Evolutionary conservation across 495 filamentous ascomycete species (phyloP).

Genomic region (Ascodesmis nigricans): DNA sequence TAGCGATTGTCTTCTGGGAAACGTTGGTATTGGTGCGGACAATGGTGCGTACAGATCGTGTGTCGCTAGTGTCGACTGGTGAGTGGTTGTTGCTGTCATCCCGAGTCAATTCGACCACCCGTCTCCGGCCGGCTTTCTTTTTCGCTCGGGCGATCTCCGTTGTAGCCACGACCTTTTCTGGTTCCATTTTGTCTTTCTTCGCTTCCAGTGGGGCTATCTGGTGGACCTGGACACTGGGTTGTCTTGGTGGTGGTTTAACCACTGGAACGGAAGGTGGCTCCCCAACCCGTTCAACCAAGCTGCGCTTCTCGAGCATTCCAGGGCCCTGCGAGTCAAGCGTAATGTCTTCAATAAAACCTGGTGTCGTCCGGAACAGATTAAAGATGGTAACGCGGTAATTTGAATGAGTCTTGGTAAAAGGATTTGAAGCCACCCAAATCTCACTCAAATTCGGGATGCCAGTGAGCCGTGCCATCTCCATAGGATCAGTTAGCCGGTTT

Average conservation of each 20-base stretch:
- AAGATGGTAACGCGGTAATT: slow-evolving; percentile 77
- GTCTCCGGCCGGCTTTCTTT: slow-evolving; percentile 36
- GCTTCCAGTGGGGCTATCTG: slow-evolving; percentile 37
- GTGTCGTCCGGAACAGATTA: slow-evolving; percentile 84
- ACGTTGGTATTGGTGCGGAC: not conserved
- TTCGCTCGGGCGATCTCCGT: slow-evolving; percentile 29
- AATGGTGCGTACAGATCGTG: slow-evolving; percentile 1
- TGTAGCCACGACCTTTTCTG: slow-evolving; percentile 26
- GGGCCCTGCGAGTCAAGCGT: slow-evolving; percentile 68
- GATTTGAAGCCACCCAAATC: slow-evolving; percentile 75
- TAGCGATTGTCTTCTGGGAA: not conserved
- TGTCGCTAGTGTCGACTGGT: slow-evolving; percentile 1
- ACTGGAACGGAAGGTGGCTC: slow-evolving; percentile 54
- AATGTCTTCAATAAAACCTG: slow-evolving; percentile 77
- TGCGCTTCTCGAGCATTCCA: slow-evolving; percentile 58
- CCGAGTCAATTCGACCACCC: slow-evolving; percentile 36
- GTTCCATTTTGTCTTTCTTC: slow-evolving; percentile 27
- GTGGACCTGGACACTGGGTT: slow-evolving; percentile 35
- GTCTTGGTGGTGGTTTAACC: slow-evolving; percentile 38
- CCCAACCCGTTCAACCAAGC: slow-evolving; percentile 59
- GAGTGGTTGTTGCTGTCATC: slow-evolving; percentile 14
- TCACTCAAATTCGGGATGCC: slow-evolving; percentile 77
- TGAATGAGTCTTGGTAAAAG: slow-evolving; percentile 69
- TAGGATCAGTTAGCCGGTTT: slow-evolving; percentile 75
- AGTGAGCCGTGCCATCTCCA: slow-evolving; percentile 72